These are phyloP conservation scores for Trypanosoma boissoni DNA, from an alignment of 208 protist species.

Conservation along the genomic window DNA sequence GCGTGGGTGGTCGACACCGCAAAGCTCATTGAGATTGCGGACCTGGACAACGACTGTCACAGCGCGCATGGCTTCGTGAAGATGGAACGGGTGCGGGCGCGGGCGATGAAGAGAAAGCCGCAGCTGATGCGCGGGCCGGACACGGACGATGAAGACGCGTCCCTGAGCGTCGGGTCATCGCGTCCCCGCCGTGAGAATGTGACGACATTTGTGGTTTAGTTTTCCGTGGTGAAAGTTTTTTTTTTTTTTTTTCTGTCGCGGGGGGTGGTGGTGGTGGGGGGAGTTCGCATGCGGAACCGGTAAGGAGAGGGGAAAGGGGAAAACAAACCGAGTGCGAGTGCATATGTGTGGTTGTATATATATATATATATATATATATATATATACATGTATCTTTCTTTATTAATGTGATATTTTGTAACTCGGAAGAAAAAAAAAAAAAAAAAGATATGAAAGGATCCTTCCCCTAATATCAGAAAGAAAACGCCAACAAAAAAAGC, in stretches of 20 bases:
- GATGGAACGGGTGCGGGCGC: slow-evolving; percentile 25
- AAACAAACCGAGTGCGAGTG: no score
- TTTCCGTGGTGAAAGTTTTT: no score
- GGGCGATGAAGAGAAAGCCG: not conserved
- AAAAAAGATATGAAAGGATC: not conserved
- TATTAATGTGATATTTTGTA: no score
- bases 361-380: slow-evolving; percentile 2
- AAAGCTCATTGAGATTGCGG: slow-evolving; percentile 72
- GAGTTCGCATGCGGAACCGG: no score
- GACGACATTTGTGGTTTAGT: slow-evolving; percentile 18
- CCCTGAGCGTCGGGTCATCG: not conserved
- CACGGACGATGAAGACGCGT: not conserved
- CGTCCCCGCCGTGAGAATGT: slow-evolving; percentile 19
- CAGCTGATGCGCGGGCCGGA: slow-evolving; percentile 1
- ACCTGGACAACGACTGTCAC: slow-evolving; percentile 69
- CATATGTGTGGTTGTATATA: not conserved
- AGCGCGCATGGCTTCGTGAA: slow-evolving; percentile 78
- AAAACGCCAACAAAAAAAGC: not conserved
- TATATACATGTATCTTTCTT: not conserved
- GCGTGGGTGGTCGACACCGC: slow-evolving; percentile 47
- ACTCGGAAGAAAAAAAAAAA: not conserved
- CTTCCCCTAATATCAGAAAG: not conserved
- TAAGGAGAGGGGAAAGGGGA: not conserved
- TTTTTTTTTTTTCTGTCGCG: no score
- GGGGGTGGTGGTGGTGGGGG: no score